Conservation (phyloP, 352 stramenopile genomes). For the Pythium phragmitis region DNA sequence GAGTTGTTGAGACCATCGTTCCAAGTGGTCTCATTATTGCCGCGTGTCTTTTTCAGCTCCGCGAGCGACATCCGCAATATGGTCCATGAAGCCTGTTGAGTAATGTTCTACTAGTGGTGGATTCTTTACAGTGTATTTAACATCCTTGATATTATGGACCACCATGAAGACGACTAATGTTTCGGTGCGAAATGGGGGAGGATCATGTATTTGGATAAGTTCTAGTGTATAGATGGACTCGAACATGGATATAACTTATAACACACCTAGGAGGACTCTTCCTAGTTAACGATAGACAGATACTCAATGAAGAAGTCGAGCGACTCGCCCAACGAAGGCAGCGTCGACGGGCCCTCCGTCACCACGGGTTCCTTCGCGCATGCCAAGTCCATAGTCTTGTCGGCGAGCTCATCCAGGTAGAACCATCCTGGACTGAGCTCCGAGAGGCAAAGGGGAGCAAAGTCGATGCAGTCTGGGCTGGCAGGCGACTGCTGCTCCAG, state of each 20-base stretch:
- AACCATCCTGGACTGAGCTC: conserved; percentile 22
- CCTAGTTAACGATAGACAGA: conserved; percentile 20
- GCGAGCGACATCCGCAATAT: too few relatives aligned
- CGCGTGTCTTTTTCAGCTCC: too few relatives aligned
- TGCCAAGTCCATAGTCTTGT: conserved; percentile 16
- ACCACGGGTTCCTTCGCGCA: conserved; percentile 5
- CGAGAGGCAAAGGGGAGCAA: conserved; percentile 8
- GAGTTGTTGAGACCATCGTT: too few relatives aligned
- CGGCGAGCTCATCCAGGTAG: conserved; percentile 24
- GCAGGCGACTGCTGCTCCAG: conserved; percentile 6
- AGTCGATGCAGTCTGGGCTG: conserved; percentile 9
- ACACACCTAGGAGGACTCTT: conserved; percentile 6
- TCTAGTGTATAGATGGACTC: neutral
- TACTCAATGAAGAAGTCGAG: conserved; percentile 32
- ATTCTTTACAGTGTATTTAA: too few relatives aligned
- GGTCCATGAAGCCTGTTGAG: too few relatives aligned
- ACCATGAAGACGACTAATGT: neutral
- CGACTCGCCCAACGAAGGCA: conserved; percentile 25
- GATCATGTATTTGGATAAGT: neutral
- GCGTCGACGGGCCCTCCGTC: conserved; percentile 11
- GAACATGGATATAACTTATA: conserved; percentile 6
- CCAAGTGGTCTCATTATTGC: too few relatives aligned
- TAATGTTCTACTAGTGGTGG: too few relatives aligned
- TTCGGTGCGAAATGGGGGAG: neutral
- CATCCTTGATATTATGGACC: too few relatives aligned